Evolutionary conservation across 2,329 filamentous ascomycete species (phyloP).

Genomic region (Cucurbitaria berberidis): DNA sequence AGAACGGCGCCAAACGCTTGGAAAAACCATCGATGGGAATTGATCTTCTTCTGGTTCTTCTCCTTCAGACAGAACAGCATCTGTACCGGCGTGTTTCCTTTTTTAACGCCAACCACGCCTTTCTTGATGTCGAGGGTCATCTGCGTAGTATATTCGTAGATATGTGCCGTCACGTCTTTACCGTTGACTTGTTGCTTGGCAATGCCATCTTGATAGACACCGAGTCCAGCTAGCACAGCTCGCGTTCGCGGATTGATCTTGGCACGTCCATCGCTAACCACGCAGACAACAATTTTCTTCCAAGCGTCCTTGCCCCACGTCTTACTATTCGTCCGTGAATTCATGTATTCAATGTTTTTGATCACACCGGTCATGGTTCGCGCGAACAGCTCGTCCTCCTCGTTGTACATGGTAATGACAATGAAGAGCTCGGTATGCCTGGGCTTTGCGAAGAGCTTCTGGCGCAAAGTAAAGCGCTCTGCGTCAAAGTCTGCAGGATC

Average conservation of each 20-base stretch:
- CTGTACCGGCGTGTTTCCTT: slow-evolving; percentile 86
- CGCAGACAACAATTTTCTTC: slow-evolving; percentile 99
- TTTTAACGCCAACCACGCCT: slow-evolving; percentile 82
- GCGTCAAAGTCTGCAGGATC: slow-evolving; percentile 88
- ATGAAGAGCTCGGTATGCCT: slow-evolving; percentile 95
- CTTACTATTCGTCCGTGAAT: slow-evolving; percentile 87
- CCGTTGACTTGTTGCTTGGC: slow-evolving; percentile 97
- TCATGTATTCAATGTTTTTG: slow-evolving; percentile 99
- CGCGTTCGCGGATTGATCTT: slow-evolving; percentile 95
- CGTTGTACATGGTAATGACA: slow-evolving; percentile 98
- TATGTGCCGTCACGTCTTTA: slow-evolving; percentile 95
- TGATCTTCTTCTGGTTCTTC: slow-evolving; percentile 99
- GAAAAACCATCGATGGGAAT: slow-evolving; percentile 99
- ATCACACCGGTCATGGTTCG: slow-evolving; percentile 96
- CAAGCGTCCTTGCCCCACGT: slow-evolving; percentile 98
- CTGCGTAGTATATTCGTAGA: slow-evolving; percentile 92
- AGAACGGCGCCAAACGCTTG: slow-evolving; percentile 91
- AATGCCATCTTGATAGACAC: slow-evolving; percentile 97
- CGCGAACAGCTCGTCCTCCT: slow-evolving; percentile 94
- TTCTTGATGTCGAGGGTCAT: slow-evolving; percentile 90
- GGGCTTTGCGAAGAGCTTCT: slow-evolving; percentile 89
- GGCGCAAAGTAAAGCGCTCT: slow-evolving; percentile 87
- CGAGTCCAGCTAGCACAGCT: slow-evolving; percentile 88
- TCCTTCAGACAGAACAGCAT: slow-evolving; percentile 98
- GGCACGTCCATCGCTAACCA: slow-evolving; percentile 94